Conservation (phyloP, 352 stramenopile species). For the Globisporangium spiculum region DNA sequence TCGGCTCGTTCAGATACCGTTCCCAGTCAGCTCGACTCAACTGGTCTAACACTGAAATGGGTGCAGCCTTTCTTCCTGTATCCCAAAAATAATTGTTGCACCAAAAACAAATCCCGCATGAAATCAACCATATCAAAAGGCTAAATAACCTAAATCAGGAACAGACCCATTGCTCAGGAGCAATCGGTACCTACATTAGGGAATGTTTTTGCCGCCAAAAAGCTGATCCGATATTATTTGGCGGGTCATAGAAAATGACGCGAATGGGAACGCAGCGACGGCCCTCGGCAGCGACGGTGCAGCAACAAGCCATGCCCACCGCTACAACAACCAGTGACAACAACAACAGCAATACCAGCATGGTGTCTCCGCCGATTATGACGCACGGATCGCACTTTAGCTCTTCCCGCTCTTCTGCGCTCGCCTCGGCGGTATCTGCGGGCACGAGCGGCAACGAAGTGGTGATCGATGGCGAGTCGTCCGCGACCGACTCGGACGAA, state of each 20-base stretch:
- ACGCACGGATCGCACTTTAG: not conserved
- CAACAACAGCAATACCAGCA: not conserved
- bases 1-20: not conserved
- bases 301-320: not conserved
- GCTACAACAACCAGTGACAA: not conserved
- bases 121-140: too few species aligned
- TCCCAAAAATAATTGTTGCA: not conserved
- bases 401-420: not conserved
- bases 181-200: too few species aligned
- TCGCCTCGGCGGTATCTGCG: not conserved
- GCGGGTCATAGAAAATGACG: not conserved
- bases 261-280: slow-evolving; percentile 4
- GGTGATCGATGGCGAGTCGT: slow-evolving; percentile 70
- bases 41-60: not conserved
- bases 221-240: too few species aligned
- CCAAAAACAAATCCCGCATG: not conserved
- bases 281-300: not conserved
- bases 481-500: slow-evolving; percentile 43
- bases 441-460: slow-evolving; percentile 39
- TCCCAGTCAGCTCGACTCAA: not conserved
- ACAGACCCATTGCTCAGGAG: not conserved
- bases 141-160: not conserved
- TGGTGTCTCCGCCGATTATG: not conserved
- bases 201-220: slow-evolving; percentile 7
- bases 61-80: not conserved